Percentiles rank a stretch among this genome's conserved stretches.
Evolutionary conservation across 1,284 basidiomycete genomes (phyloP).

Genomic region (Austroboletus novae-zelandiae): DNA sequence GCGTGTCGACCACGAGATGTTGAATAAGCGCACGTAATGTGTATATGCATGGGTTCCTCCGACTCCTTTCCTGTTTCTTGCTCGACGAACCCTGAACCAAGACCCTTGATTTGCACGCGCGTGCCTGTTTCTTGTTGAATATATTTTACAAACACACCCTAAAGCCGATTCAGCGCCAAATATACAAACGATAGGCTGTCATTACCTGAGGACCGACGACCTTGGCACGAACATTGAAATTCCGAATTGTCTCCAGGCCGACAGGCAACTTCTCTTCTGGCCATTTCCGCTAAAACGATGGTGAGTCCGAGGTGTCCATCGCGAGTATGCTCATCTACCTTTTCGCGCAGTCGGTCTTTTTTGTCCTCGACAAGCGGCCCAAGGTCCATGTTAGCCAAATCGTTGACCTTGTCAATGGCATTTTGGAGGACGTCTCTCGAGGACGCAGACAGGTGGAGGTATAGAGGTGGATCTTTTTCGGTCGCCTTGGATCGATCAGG

Average conservation of each 20-base stretch:
- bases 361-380: constrained; percentile 88
- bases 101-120: constrained; percentile 96
- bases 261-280: constrained; percentile 92
- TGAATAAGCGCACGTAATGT: constrained; percentile 70
- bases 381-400: constrained; percentile 82
- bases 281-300: constrained; percentile 75
- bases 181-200: constrained; percentile 11
- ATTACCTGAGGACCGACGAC: constrained; percentile 90
- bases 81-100: constrained; percentile 94
- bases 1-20: not conserved
- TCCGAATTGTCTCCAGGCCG: constrained; percentile 85
- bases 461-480: constrained; percentile 91
- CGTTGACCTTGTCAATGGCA: constrained; percentile 83
- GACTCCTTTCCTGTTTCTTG: constrained; percentile 89
- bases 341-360: constrained; percentile 60
- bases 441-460: constrained; percentile 89
- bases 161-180: not conserved
- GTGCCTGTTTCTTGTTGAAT: constrained; percentile 97
- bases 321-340: constrained; percentile 36
- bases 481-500: constrained; percentile 88
- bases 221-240: constrained; percentile 97
- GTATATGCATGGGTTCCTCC: constrained; percentile 93
- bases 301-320: constrained; percentile 1
- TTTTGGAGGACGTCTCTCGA: constrained; percentile 77
- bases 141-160: constrained; percentile 97